Base-by-base conservation (phyloP, 2,329 filamentous ascomycete species). In the Eutypella sp. region DNA sequence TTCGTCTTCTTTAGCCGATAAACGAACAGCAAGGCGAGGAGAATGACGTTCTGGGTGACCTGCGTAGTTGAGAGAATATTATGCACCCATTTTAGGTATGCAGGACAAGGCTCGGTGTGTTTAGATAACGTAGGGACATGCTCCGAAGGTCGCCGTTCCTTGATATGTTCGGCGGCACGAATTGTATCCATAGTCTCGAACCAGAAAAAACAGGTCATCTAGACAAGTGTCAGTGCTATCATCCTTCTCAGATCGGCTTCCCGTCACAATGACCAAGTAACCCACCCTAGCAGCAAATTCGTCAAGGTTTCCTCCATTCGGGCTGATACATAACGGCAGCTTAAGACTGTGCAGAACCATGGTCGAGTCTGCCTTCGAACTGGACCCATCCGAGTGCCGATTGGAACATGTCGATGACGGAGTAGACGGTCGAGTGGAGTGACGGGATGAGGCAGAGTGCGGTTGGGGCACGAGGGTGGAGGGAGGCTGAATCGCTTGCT, bases 201-300 rank as follows among this genome's bases (percentile, higher is more conserved):
- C 92, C 93, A 97, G 70, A 97, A 96, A 13, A 99, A 76, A 62
- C 92, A 96, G 11, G 92, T 95, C 67, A 97, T 88, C 88, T 96
- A 47, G 16, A 24, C 42, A 33, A 42, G 46, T 41, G 34, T 63
- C 44, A 62, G 54, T 46, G 40, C 36, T 19, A 11, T 19, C 8
- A 2, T 4, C 5, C 23, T 13, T 43, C 41, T 15, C 25, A 16
- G 10, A 10, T 19, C 5, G 20, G 9, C 15, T n/a, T 37, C 20
- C 13, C 6, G 2, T 3, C 16, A 10, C n/a, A 33, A 33, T 33
- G 13, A n/a, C 4, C 16, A 15, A 3, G 41, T 13, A 41, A 64
- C 73, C 56, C 67, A 91, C 87, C 76, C 90, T 81, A 47, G 89
- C 88, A 43, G 89, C 87, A 65, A 95, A 90, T 59, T 93, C 87